phyloP scores from a whole-genome alignment of 2,329 filamentous ascomycete genomes.

The Cladosporium sp. region DNA sequence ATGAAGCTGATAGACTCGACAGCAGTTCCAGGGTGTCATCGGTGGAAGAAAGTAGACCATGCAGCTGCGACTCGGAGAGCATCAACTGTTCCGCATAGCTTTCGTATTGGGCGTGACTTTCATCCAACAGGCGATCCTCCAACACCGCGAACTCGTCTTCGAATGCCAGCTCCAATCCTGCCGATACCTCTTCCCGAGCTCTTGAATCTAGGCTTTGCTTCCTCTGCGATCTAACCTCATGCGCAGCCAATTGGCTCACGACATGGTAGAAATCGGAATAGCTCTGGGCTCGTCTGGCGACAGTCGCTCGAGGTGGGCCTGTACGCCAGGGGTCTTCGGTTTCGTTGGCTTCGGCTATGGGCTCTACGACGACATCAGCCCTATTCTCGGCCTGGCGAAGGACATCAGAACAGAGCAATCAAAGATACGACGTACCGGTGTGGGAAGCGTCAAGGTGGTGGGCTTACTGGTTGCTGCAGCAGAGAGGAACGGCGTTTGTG shows the following conservation, averaged over 20 bases:
- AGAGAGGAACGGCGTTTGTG: conserved; percentile 67
- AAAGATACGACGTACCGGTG: not conserved
- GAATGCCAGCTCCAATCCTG: conserved; percentile 48
- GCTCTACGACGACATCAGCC: conserved; percentile 50
- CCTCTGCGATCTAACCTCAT: conserved; percentile 42
- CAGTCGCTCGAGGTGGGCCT: conserved; percentile 61
- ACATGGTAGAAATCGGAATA: conserved; percentile 71
- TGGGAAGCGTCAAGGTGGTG: conserved; percentile 8
- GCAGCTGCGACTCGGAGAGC: conserved; percentile 75
- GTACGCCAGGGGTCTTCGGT: conserved; percentile 45
- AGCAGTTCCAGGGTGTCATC: conserved; percentile 70
- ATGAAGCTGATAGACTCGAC: conserved; percentile 75
- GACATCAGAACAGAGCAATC: conserved; percentile 35
- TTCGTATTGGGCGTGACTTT: conserved; percentile 81
- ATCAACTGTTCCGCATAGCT: conserved; percentile 78
- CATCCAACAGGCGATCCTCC: conserved; percentile 66
- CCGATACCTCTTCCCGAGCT: not conserved
- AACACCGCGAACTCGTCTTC: conserved; percentile 54
- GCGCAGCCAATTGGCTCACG: conserved; percentile 53
- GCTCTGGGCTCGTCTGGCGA: conserved; percentile 66
- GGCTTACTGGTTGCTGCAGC: conserved; percentile 51
- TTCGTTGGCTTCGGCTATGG: conserved; percentile 56
- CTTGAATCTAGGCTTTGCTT: conserved; percentile 34
- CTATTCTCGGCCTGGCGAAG: conserved; percentile 51
- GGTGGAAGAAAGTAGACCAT: conserved; percentile 71